Percentiles rank a stretch among this genome's conserved stretches.
Conservation (phyloP, 768 basidiomycete species). For the Mycena venus region DNA sequence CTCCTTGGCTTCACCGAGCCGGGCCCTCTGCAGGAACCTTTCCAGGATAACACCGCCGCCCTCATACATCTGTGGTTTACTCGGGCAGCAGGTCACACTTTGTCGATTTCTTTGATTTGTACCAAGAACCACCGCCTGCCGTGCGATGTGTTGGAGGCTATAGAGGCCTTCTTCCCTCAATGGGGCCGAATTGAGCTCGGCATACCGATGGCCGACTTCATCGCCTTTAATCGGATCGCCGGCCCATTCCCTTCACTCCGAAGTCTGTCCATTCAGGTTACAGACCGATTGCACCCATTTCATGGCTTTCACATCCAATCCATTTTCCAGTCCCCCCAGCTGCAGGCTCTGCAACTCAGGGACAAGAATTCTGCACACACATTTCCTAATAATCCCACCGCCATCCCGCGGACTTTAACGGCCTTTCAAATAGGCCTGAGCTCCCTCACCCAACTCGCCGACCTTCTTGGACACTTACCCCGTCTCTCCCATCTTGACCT, state of each 20-base stretch:
- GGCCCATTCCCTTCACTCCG: neutral
- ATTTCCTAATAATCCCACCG: too few species aligned
- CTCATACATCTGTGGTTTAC: constrained; percentile 1
- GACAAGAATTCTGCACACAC: too few species aligned
- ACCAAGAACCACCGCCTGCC: neutral
- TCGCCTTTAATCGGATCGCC: neutral
- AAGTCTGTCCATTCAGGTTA: neutral
- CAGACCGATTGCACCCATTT: too few species aligned
- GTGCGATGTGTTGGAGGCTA: neutral
- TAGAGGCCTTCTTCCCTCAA: neutral
- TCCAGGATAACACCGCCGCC: neutral
- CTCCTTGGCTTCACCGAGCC: neutral
- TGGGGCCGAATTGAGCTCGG: neutral
- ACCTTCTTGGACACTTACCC: too few species aligned
- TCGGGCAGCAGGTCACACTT: neutral
- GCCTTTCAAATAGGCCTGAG: too few species aligned
- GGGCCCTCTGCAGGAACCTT: too few species aligned
- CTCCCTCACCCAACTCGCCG: too few species aligned
- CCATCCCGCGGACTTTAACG: too few species aligned
- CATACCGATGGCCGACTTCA: neutral
- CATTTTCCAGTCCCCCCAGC: too few species aligned
- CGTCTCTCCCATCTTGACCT: too few species aligned
- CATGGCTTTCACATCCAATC: too few species aligned
- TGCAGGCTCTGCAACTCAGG: too few species aligned
- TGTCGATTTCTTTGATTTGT: neutral